These are phyloP conservation scores for Mycena galericulata DNA, from an alignment of 768 basidiomycete species.

Conservation along the genomic window DNA sequence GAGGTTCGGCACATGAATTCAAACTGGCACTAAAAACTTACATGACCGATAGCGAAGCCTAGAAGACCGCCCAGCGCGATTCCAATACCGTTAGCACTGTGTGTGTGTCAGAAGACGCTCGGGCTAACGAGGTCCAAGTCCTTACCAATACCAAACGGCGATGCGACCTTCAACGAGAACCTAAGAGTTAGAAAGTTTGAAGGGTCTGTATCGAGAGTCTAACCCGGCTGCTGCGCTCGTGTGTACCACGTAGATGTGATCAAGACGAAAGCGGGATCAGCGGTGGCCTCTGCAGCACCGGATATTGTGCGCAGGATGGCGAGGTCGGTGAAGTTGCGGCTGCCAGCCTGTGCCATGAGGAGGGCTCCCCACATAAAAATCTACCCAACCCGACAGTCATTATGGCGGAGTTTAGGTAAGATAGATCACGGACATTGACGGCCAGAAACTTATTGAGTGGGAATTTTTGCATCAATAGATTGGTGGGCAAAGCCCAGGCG, in stretches of 20 bases:
- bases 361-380: constrained; percentile 49
- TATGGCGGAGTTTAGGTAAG: constrained; percentile 7
- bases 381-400: not conserved
- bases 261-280: constrained; percentile 46
- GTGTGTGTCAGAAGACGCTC: not conserved
- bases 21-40: constrained; percentile 16
- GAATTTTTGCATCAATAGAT: constrained; percentile 53
- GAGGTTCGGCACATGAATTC: too few species aligned
- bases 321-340: constrained; percentile 50
- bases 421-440: constrained; percentile 44
- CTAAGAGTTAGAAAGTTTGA: too few species aligned
- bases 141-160: constrained; percentile 46
- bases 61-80: constrained; percentile 54
- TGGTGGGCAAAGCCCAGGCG: constrained; percentile 54
- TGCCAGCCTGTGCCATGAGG: constrained; percentile 55
- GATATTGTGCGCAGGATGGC: constrained; percentile 52
- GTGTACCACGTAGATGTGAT: constrained; percentile 55
- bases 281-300: constrained; percentile 48
- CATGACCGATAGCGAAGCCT: constrained; percentile 44
- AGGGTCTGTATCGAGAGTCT: constrained; percentile 20
- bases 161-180: too few species aligned
- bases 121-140: not conserved
- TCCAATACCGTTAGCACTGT: constrained; percentile 52
- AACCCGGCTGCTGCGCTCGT: constrained; percentile 54
- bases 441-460: constrained; percentile 54